phyloP scores from a whole-genome alignment of 345 rosid species.

The Aethionema arabicum region DNA sequence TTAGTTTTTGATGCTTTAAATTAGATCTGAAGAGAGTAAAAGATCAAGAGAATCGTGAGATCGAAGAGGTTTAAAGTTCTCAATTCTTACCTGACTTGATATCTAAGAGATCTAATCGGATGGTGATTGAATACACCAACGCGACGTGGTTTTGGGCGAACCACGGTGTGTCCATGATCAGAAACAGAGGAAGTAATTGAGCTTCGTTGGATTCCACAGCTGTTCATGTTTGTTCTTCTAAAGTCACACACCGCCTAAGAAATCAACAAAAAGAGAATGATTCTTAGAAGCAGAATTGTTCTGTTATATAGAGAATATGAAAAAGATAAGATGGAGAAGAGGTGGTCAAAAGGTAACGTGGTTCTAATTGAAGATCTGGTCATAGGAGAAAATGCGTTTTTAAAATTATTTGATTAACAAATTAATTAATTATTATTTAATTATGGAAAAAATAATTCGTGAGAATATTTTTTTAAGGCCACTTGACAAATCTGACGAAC shows the following conservation, averaged over 20 bases:
- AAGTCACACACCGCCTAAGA: background rate
- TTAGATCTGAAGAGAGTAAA: background rate
- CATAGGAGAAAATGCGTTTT: background rate
- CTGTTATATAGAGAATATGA: background rate
- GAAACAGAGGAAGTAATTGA: conserved; percentile 18
- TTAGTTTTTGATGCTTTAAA: background rate
- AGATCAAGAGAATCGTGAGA: background rate
- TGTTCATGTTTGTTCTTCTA: conserved; percentile 48
- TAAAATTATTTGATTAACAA: no score
- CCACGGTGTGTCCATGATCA: conserved; percentile 50
- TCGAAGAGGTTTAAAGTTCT: background rate
- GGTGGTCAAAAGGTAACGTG: conserved; percentile 42
- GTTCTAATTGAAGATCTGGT: conserved; percentile 40
- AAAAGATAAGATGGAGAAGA: conserved; percentile 28
- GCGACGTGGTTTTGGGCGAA: conserved; percentile 83
- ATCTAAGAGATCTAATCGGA: conserved; percentile 53
- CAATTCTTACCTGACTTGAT: conserved; percentile 49
- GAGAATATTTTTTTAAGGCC: background rate
- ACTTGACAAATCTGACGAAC: conserved; percentile 14
- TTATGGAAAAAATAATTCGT: background rate
- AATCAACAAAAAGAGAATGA: background rate
- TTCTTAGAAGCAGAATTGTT: background rate
- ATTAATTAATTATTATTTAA: background rate
- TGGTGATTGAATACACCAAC: conserved; percentile 41
- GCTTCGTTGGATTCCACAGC: conserved; percentile 56